These are phyloP conservation scores for Neofusicoccum umdonicola DNA, from an alignment of 2,329 filamentous ascomycete species.

Conservation along the genomic window DNA sequence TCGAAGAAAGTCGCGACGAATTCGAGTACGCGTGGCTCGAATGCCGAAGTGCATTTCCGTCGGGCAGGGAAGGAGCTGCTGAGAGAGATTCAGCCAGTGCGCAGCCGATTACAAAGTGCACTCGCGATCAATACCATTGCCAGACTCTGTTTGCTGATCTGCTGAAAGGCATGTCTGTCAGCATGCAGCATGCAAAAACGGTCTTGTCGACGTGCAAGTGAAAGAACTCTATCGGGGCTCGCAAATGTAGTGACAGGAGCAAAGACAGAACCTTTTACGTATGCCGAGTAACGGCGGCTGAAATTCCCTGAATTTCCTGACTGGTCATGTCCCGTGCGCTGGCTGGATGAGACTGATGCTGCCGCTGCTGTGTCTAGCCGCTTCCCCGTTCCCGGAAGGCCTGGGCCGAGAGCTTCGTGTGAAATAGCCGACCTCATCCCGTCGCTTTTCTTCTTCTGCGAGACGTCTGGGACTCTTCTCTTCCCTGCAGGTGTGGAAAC, in stretches of 20 bases:
- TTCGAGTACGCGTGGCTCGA: not conserved
- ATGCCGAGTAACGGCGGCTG: not conserved
- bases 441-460: not conserved
- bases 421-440: not conserved
- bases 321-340: not conserved
- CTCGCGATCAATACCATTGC: not conserved
- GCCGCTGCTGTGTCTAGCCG: not conserved
- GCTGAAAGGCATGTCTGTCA: not conserved
- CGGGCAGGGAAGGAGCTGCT: not conserved
- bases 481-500: not conserved
- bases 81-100: not conserved
- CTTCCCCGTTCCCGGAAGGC: not conserved
- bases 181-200: too few relatives aligned
- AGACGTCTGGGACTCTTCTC: not conserved
- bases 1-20: too few relatives aligned
- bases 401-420: not conserved
- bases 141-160: not conserved
- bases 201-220: not conserved
- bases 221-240: not conserved
- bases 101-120: not conserved
- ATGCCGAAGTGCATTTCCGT: not conserved
- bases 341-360: not conserved
- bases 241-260: not conserved
- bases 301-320: not conserved
- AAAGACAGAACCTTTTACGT: conserved; percentile 4